Evolutionary conservation across 139 green algal species (phyloP).

Genomic region (Auxenochlorella pyrenoidosa): DNA sequence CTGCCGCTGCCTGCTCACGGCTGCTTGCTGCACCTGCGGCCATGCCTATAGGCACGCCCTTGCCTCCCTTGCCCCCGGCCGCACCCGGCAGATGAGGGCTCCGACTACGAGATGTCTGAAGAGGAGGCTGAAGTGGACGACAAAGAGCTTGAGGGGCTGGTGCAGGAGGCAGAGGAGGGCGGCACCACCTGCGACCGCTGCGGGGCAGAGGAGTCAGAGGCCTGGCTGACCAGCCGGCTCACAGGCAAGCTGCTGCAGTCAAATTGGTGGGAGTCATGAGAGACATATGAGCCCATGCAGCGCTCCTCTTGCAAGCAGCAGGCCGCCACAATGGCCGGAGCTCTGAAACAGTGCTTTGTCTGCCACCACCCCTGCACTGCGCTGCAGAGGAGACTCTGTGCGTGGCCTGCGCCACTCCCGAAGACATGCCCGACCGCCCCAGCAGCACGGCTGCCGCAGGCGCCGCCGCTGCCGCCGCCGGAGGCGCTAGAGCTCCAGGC

Average conservation of each 20-base stretch:
- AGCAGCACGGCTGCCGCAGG: neutral
- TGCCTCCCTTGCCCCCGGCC: neutral
- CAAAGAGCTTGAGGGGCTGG: neutral
- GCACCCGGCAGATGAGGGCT: neutral
- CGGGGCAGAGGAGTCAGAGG: neutral
- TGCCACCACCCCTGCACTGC: neutral
- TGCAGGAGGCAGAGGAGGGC: neutral
- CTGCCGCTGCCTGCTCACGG: neutral
- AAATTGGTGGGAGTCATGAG: too few species aligned
- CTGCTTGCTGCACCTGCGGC: too few species aligned
- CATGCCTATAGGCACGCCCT: too few species aligned
- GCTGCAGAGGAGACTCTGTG: constrained; percentile 7
- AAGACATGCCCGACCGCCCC: neutral
- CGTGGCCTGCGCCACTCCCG: neutral
- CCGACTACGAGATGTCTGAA: constrained; percentile 1
- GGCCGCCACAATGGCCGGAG: too few species aligned
- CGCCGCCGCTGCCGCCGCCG: neutral
- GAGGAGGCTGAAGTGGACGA: constrained; percentile 21
- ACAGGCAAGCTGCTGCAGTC: constrained; percentile 4
- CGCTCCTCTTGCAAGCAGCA: too few species aligned
- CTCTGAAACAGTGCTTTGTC: too few species aligned
- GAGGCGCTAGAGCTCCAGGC: neutral
- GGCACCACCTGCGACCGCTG: constrained; percentile 1
- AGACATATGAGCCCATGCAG: too few species aligned
- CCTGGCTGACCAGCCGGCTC: neutral